phyloP scores from a whole-genome alignment of 2,329 filamentous ascomycete genomes.

The Simplicillium aogashimaense region DNA sequence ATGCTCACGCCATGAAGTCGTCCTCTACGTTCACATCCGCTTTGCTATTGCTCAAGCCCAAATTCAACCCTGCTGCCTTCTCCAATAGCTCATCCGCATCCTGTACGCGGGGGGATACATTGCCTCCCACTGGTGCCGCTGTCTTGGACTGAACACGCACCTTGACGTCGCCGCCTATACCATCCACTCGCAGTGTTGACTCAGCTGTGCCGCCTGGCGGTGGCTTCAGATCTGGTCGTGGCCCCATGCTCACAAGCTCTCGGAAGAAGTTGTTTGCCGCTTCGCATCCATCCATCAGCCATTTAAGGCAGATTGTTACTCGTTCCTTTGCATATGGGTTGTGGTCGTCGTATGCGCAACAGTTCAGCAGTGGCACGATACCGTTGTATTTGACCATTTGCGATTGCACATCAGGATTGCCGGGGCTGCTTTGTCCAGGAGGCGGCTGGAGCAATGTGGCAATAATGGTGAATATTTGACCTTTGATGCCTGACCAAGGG shows the following conservation, averaged over 20 bases:
- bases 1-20: constrained; percentile 30
- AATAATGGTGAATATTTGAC: constrained; percentile 82
- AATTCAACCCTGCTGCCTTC: constrained; percentile 29
- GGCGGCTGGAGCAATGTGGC: constrained; percentile 84
- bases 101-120: constrained; percentile 7
- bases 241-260: constrained; percentile 42
- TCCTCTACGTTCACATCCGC: constrained; percentile 27
- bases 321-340: constrained; percentile 93
- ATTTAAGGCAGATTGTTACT: constrained; percentile 81
- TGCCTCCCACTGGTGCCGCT: constrained; percentile 11
- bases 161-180: constrained; percentile 45
- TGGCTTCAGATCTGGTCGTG: constrained; percentile 26
- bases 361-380: constrained; percentile 79
- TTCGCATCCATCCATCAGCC: constrained; percentile 64
- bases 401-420: constrained; percentile 68
- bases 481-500: constrained; percentile 71
- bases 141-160: constrained; percentile 36
- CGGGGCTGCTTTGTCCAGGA: constrained; percentile 45
- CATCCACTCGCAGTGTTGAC: constrained; percentile 41
- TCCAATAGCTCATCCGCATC: constrained; percentile 29
- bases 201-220: constrained; percentile 22
- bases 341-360: constrained; percentile 83
- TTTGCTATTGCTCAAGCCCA: constrained; percentile 18
- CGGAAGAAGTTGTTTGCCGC: constrained; percentile 64
- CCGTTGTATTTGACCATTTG: constrained; percentile 81